Percentiles rank a stretch among this genome's conserved stretches.
Conservation (phyloP, 2,329 filamentous ascomycete genomes). For the Nemania sp. region DNA sequence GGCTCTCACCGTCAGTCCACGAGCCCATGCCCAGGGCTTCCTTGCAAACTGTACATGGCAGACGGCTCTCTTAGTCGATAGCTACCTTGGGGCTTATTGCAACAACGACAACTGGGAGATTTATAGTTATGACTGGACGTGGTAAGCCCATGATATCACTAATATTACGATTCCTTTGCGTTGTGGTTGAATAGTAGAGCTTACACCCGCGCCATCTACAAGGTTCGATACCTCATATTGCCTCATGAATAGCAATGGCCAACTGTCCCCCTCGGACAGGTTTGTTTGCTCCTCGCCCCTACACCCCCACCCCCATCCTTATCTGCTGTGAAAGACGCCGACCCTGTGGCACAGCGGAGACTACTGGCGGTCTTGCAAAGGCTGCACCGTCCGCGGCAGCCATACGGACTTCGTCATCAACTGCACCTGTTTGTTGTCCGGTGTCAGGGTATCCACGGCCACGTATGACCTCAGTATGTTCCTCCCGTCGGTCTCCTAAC, state of each 20-base stretch:
- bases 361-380: constrained; percentile 37
- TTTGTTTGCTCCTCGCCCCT: constrained; percentile 22
- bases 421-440: constrained; percentile 36
- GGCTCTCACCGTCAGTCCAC: constrained; percentile 37
- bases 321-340: neutral
- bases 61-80: constrained; percentile 40
- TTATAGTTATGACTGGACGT: constrained; percentile 48
- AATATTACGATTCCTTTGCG: neutral
- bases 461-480: constrained; percentile 39
- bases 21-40: constrained; percentile 39
- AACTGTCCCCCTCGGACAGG: constrained; percentile 33
- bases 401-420: constrained; percentile 32
- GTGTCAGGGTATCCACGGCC: constrained; percentile 23
- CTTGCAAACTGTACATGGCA: constrained; percentile 44
- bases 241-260: constrained; percentile 38
- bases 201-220: constrained; percentile 1
- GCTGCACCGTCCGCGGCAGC: constrained; percentile 36
- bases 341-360: constrained; percentile 34
- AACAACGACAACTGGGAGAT: constrained; percentile 43
- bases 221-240: constrained; percentile 46
- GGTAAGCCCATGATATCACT: constrained; percentile 33
- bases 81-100: constrained; percentile 47
- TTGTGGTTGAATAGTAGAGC: neutral
- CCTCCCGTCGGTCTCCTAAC: neutral
- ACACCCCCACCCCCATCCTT: neutral